Evolutionary conservation across 164 flowering plant species (phyloP).

Genomic region (Berberis vulgaris): DNA sequence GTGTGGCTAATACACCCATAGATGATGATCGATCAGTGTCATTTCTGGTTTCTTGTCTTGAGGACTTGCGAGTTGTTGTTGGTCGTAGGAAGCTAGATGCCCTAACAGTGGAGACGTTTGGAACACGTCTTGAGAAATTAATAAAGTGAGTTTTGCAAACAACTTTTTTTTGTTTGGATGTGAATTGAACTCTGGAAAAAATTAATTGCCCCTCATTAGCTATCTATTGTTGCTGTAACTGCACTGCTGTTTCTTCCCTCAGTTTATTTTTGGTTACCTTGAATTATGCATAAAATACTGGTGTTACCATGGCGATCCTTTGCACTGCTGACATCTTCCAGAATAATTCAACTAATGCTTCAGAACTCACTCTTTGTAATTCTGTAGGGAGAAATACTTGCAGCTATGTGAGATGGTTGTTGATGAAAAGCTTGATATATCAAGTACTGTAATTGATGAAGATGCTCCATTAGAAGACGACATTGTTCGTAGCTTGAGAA

Average conservation of each 20-base stretch:
- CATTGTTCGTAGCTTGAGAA: conserved; percentile 82
- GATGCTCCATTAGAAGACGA: conserved; percentile 95
- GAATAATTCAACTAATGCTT: background rate
- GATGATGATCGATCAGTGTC: conserved; percentile 64
- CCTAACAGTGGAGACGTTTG: conserved; percentile 95
- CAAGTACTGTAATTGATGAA: conserved; percentile 82
- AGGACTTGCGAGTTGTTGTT: conserved; percentile 66
- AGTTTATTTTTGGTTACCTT: too few species aligned
- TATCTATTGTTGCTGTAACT: too few species aligned
- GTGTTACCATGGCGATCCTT: too few species aligned
- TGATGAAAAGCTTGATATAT: conserved; percentile 78
- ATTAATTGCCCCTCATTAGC: too few species aligned
- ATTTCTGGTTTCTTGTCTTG: conserved; percentile 71
- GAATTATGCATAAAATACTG: too few species aligned
- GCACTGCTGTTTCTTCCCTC: too few species aligned
- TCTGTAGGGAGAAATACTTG: conserved; percentile 83
- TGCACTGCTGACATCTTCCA: too few species aligned
- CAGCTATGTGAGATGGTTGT: conserved; percentile 86
- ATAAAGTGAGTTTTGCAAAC: conserved; percentile 44
- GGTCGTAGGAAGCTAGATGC: conserved; percentile 79
- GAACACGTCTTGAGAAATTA: conserved; percentile 88
- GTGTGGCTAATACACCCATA: conserved; percentile 64
- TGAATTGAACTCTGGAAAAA: too few species aligned
- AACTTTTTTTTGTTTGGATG: too few species aligned
- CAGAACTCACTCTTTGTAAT: conserved; percentile 7